Conservation (phyloP, 225 moss, liverwort and hornwort species). For the Bryum argenteum region DNA sequence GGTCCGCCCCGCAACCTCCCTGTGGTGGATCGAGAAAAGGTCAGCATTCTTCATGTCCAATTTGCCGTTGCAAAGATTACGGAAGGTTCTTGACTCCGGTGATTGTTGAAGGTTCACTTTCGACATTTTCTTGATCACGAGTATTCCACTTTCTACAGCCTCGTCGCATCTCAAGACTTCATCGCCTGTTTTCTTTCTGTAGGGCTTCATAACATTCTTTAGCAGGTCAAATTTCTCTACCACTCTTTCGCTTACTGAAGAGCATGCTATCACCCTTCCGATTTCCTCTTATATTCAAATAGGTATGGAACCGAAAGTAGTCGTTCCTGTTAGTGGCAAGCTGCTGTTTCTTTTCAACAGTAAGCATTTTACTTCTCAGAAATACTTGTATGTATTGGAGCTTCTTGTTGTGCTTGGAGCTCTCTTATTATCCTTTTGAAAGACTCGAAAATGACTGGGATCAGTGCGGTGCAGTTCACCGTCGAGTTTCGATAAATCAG, state of each 20-base stretch:
- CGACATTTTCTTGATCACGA: background rate
- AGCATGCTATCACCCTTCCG: background rate
- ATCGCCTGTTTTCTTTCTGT: background rate
- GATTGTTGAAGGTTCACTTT: background rate
- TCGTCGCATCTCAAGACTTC: background rate
- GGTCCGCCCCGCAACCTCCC: conserved; percentile 33
- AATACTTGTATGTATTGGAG: too few relatives aligned
- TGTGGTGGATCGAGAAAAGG: conserved; percentile 59
- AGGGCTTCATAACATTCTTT: background rate
- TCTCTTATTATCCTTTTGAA: background rate
- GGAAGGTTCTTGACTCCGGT: background rate
- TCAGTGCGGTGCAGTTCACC: background rate
- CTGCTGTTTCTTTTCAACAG: too few relatives aligned
- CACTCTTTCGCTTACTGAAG: background rate
- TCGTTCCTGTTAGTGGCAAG: too few relatives aligned
- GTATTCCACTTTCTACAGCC: background rate
- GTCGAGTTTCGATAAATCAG: background rate
- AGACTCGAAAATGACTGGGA: background rate
- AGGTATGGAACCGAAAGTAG: too few relatives aligned
- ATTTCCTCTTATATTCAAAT: background rate
- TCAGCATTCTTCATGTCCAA: background rate
- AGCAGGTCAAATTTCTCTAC: too few relatives aligned
- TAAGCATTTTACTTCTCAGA: too few relatives aligned
- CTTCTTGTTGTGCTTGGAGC: too few relatives aligned
- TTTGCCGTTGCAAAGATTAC: background rate